Evolutionary conservation across 208 protist genomes (phyloP), one percentile per base, ranked within the genome.

Genomic region (Acanthamoeba triangularis): DNA sequence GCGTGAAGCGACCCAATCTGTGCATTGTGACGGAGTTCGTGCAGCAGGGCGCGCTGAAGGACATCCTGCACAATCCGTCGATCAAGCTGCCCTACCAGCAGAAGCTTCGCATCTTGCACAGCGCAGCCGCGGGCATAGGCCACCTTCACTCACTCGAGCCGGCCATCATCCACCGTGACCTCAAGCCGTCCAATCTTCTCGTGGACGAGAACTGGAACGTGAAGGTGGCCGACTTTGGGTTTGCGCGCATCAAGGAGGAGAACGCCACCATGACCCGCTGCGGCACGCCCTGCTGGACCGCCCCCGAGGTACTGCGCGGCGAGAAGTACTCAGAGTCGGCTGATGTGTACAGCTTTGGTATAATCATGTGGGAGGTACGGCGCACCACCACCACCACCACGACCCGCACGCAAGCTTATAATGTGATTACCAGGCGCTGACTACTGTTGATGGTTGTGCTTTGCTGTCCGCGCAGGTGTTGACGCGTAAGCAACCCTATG

Each of bases 11-110:
- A 74, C 96, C 96, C 30, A 92, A 97, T 41, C 85, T 97, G 85
- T 97, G 96, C 59, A 96, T 97, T 47, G 96, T 96, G 37, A 96
- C 95, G 35, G 96, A 97, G 25, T 97, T 94, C 84, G 97, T 97
- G 96, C 41, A 65, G 28, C 30, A 74, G 8, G 96, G 96, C 28
- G 87, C 56, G 25, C 93, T 97, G 10, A 92, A 97, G 33, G 37
- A 69, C 30, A 93, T 97, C 33, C 87, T 97, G 23, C 85, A 94
- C 76, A 74, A 94, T 25, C 59, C 23, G 25, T 25, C 37, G 16
- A 33, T 44, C 35, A 16, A 30, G 7, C 69, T 52, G 56, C 78
- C 82, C 88, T 72, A 52, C 44, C 56, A 63, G 33, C 91, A n/a
- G 67, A 65, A 33, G 23, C n/a, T 94, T 8, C 11, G 87, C 23